Base-by-base conservation (phyloP, 2,329 filamentous ascomycete species). In the Pseudocercospora vitis region DNA sequence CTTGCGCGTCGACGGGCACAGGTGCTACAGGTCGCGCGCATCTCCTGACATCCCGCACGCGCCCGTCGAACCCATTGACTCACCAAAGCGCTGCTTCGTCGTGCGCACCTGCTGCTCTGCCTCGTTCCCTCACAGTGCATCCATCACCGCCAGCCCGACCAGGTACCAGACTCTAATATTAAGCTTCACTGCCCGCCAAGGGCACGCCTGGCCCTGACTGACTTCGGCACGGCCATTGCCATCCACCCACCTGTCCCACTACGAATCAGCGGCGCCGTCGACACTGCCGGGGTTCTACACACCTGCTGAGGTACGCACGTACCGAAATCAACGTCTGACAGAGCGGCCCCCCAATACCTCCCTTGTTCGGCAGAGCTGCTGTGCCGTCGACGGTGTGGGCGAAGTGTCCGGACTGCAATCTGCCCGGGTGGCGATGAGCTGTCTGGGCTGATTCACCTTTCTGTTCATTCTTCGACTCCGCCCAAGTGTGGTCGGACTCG, bases 351-450 rank as follows among this genome's bases (percentile, higher is more conserved):
- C 23, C 21, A 9, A 42, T 21, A 18, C 14, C 37, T 18, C 16
- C 37, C 37, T 14, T 24, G 37, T 42, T 14, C 37, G 37, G 37
- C 37, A 42, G 21, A 42, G 37, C 37, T 42, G 19, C 21, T n/a
- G 18, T 42, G 37, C 37, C 37, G 37, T 23, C 37, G 9, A 42
- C 37, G 14, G 7, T 21, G 19, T 42, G 21, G 9, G 37, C 37
- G 37, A 42, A 42, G 37, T 26, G 12, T 42, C 11, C 3, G 21
- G 16, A 18, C 35, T 39, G 26, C 24, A 7, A 23, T 19, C 37
- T 42, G 37, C 21, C 19, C 14, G 37, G 8, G 32, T 53, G 35
- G 50, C 33, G 7, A 53, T 53, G 55, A 33, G 47, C 7, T 16
- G 19, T 29, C n/a, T 21, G 39, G 33, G 26, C 48, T 40, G 50